These are phyloP conservation scores for Plasmopara muralis DNA, from an alignment of 352 stramenopile species.

Conservation along the genomic window DNA sequence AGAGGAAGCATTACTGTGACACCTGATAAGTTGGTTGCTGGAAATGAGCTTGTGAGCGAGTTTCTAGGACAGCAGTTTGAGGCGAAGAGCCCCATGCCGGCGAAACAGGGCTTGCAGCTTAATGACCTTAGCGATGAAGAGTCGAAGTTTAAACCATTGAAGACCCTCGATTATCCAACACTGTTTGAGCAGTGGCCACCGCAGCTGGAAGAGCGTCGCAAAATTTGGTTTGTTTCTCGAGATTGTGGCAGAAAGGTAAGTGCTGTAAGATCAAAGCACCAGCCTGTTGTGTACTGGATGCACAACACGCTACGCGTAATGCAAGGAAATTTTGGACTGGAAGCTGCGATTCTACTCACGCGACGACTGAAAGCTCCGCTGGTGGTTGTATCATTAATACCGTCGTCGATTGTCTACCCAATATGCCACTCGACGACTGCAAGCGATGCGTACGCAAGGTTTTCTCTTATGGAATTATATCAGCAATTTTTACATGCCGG, in stretches of 20 bases:
- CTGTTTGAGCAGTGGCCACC: constrained; percentile 43
- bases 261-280: constrained; percentile 4
- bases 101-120: neutral
- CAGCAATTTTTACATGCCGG: constrained; percentile 31
- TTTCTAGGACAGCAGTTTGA: constrained; percentile 16
- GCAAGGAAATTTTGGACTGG: constrained; percentile 59
- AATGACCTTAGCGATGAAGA: constrained; percentile 1
- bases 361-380: constrained; percentile 38
- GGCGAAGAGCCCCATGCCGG: neutral
- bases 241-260: constrained; percentile 5
- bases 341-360: constrained; percentile 38
- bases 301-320: constrained; percentile 48
- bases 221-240: constrained; percentile 31
- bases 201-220: constrained; percentile 38
- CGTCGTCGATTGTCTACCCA: constrained; percentile 43
- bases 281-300: constrained; percentile 64
- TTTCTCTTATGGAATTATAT: constrained; percentile 44
- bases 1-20: constrained; percentile 8
- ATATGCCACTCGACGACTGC: constrained; percentile 45
- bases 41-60: constrained; percentile 18
- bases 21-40: constrained; percentile 21
- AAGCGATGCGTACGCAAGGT: constrained; percentile 50
- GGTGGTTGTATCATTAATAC: constrained; percentile 39
- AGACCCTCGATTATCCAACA: constrained; percentile 8
- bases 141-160: constrained; percentile 1